These are phyloP conservation scores for Yamadazyma mexicana DNA, from an alignment of 1,139 yeast species.

Conservation along the genomic window DNA sequence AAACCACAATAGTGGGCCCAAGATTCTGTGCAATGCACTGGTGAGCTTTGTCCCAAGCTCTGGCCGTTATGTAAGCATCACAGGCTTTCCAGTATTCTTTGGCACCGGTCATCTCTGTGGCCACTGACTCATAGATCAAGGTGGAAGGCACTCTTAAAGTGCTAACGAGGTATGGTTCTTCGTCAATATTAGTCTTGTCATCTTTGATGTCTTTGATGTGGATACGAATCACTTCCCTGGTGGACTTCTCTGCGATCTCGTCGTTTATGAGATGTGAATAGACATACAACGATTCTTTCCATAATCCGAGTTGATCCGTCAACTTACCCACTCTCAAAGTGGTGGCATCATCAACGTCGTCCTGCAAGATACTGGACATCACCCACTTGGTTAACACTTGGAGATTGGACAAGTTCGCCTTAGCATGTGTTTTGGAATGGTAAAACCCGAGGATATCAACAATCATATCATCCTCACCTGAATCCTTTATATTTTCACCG, in stretches of 20 bases:
- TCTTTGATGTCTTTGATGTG: constrained; percentile 44
- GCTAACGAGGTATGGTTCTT: constrained; percentile 33
- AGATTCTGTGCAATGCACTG: constrained; percentile 51
- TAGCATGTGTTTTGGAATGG: not conserved
- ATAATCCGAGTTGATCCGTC: constrained; percentile 46
- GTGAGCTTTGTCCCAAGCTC: constrained; percentile 65
- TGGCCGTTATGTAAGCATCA: constrained; percentile 62
- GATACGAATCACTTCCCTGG: constrained; percentile 46
- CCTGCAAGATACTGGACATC: constrained; percentile 42
- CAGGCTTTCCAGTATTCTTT: constrained; percentile 59
- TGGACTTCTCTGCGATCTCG: constrained; percentile 33
- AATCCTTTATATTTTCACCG: constrained; percentile 22
- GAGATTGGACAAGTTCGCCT: constrained; percentile 15
- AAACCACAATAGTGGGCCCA: constrained; percentile 68
- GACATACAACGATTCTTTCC: constrained; percentile 64
- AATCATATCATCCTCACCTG: constrained; percentile 22
- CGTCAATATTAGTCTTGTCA: constrained; percentile 21
- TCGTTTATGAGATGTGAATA: constrained; percentile 54
- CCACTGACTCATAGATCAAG: constrained; percentile 53
- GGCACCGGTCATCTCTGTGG: constrained; percentile 40
- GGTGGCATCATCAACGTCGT: constrained; percentile 34
- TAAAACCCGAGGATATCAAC: constrained; percentile 27
- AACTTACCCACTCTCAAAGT: constrained; percentile 54
- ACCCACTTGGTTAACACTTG: constrained; percentile 54
- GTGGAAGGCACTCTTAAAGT: constrained; percentile 46